Evolutionary conservation across 371 early-diverging fungal genomes (phyloP).

Genomic region (Dichotomocladium elegans): DNA sequence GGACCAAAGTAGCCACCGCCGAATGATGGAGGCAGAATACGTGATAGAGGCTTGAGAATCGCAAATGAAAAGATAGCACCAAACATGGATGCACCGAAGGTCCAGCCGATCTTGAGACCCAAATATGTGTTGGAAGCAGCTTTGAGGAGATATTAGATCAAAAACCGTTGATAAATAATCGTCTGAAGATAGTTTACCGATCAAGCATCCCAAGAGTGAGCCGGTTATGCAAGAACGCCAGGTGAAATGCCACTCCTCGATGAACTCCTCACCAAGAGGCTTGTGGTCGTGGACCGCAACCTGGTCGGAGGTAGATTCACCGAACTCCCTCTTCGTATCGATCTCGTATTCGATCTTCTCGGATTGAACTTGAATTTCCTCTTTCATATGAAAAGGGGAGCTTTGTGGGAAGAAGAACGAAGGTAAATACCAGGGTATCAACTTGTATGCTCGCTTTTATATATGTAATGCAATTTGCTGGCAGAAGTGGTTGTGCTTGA

Average conservation of each 20-base stretch:
- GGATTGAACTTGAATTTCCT: not conserved
- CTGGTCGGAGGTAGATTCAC: constrained; percentile 19
- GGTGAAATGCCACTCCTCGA: constrained; percentile 43
- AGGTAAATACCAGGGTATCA: not conserved
- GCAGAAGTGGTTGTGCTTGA: not conserved
- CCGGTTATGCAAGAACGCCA: constrained; percentile 65
- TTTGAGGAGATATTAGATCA: not conserved
- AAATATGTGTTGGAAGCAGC: constrained; percentile 65
- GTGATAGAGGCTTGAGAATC: constrained; percentile 58
- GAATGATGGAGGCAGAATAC: constrained; percentile 32
- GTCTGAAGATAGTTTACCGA: constrained; percentile 23
- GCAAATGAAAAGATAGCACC: constrained; percentile 53
- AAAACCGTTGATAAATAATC: not conserved
- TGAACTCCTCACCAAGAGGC: not conserved
- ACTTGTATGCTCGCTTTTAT: not conserved
- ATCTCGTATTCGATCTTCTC: constrained; percentile 38
- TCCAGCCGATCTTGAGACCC: constrained; percentile 63
- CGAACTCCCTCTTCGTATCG: constrained; percentile 4
- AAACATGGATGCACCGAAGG: constrained; percentile 58
- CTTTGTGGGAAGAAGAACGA: not conserved
- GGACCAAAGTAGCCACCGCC: constrained; percentile 68
- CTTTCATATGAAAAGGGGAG: not conserved
- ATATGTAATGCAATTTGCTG: not conserved
- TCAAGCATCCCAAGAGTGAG: constrained; percentile 61
- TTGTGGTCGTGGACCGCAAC: constrained; percentile 13